Percentiles rank a stretch among this genome's conserved stretches.
Conservation (phyloP, 345 rosid species). For the Pugionium cornutum region DNA sequence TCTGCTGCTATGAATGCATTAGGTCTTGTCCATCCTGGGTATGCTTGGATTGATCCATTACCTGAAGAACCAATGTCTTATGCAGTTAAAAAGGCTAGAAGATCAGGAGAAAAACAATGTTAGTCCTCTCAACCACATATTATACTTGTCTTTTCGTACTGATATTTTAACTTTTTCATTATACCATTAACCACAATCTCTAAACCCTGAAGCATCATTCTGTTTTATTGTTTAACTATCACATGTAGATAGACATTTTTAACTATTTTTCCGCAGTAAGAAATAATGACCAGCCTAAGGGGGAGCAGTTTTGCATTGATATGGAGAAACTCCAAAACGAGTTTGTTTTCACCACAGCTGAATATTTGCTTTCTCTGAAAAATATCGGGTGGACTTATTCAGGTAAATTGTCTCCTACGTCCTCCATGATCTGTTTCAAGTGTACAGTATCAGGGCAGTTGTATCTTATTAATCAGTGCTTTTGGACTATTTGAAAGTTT, state of each 20-base stretch:
- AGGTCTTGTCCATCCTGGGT: slow-evolving; percentile 71
- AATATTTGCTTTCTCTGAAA: slow-evolving; percentile 70
- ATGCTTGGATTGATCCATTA: slow-evolving; percentile 85
- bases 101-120: slow-evolving; percentile 54
- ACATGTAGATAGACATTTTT: slow-evolving; percentile 13
- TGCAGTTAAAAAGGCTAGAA: slow-evolving; percentile 81
- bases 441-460: slow-evolving; percentile 19
- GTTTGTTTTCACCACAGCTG: slow-evolving; percentile 79
- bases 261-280: slow-evolving; percentile 44
- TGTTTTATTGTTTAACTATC: slow-evolving; percentile 20
- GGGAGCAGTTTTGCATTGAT: slow-evolving; percentile 54
- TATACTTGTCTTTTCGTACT: slow-evolving; percentile 24
- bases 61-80: slow-evolving; percentile 49
- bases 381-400: slow-evolving; percentile 64
- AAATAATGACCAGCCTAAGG: slow-evolving; percentile 46
- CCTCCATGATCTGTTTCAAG: slow-evolving; percentile 21
- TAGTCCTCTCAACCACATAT: slow-evolving; percentile 33
- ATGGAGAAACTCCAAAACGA: slow-evolving; percentile 72
- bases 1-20: slow-evolving; percentile 91
- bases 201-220: slow-evolving; percentile 16
- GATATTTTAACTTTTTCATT: slow-evolving; percentile 12
- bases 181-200: slow-evolving; percentile 10
- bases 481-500: slow-evolving; percentile 13
- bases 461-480: slow-evolving; percentile 11
- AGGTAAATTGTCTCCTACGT: slow-evolving; percentile 47